Conservation (phyloP, 1,284 basidiomycete species). For the Leccinum fallax region DNA sequence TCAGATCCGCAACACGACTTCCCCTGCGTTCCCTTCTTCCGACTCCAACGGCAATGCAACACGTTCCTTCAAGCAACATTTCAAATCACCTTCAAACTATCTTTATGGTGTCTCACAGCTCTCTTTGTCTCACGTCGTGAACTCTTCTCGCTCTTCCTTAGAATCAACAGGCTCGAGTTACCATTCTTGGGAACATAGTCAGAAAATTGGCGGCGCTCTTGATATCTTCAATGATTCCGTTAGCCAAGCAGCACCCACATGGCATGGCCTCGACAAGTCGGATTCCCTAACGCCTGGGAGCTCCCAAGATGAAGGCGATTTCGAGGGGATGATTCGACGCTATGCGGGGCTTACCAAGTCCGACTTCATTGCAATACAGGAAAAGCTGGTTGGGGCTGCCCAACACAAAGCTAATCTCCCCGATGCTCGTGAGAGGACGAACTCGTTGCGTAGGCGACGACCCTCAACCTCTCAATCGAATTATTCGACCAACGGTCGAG, state of each 20-base stretch:
- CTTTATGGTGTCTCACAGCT: constrained; percentile 55
- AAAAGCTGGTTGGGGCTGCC: constrained; percentile 65
- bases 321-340: constrained; percentile 64
- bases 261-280: constrained; percentile 64
- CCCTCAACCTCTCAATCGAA: constrained; percentile 82
- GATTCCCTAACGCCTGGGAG: constrained; percentile 49
- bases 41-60: constrained; percentile 36
- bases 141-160: constrained; percentile 75
- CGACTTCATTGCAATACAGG: constrained; percentile 72
- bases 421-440: constrained; percentile 57
- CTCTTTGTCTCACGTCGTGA: constrained; percentile 65
- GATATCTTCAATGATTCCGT: constrained; percentile 51
- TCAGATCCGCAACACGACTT: constrained; percentile 54
- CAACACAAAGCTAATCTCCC: constrained; percentile 55
- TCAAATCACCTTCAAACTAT: constrained; percentile 50
- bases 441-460: constrained; percentile 64
- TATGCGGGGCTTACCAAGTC: constrained; percentile 66
- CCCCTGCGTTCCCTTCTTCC: constrained; percentile 47
- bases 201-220: constrained; percentile 53
- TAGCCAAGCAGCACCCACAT: constrained; percentile 51
- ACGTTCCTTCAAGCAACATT: constrained; percentile 58
- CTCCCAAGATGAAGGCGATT: constrained; percentile 58
- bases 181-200: constrained; percentile 70
- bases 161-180: constrained; percentile 81
- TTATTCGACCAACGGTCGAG: constrained; percentile 60